Evolutionary conservation across 2,329 filamentous ascomycete genomes (phyloP).

Genomic region (Xylaria sp.): DNA sequence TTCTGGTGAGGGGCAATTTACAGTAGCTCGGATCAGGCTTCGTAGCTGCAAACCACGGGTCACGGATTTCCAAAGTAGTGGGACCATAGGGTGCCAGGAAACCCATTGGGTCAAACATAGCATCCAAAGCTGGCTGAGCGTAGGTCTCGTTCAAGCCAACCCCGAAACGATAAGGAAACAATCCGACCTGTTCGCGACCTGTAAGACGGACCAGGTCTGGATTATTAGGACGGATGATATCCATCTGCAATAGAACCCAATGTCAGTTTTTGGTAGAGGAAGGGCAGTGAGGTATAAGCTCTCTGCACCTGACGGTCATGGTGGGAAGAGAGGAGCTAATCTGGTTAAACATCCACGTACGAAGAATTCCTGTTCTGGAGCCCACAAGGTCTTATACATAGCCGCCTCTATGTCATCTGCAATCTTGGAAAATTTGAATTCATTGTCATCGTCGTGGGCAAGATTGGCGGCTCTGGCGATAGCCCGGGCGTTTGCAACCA

Average conservation of each 20-base stretch:
- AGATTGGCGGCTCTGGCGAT: slow-evolving; percentile 53
- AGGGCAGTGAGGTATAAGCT: background rate
- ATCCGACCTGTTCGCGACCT: slow-evolving; percentile 55
- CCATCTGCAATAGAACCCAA: slow-evolving; percentile 27
- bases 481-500: slow-evolving; percentile 56
- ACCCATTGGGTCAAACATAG: slow-evolving; percentile 51
- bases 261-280: slow-evolving; percentile 13
- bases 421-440: slow-evolving; percentile 49
- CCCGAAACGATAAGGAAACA: slow-evolving; percentile 56
- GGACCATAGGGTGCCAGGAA: slow-evolving; percentile 55
- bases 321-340: background rate
- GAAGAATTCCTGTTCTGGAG: slow-evolving; percentile 53
- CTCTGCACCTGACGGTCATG: background rate
- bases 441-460: slow-evolving; percentile 48
- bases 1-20: slow-evolving; percentile 27
- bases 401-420: slow-evolving; percentile 51
- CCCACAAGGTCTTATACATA: slow-evolving; percentile 54
- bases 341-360: slow-evolving; percentile 38
- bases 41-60: slow-evolving; percentile 53
- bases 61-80: slow-evolving; percentile 55
- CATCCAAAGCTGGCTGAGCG: slow-evolving; percentile 49
- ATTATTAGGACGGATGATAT: slow-evolving; percentile 52
- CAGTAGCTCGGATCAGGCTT: slow-evolving; percentile 48
- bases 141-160: slow-evolving; percentile 51
- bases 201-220: slow-evolving; percentile 50